Conservation (phyloP, 78 protist species). For the Emiliania huxleyi region DNA sequence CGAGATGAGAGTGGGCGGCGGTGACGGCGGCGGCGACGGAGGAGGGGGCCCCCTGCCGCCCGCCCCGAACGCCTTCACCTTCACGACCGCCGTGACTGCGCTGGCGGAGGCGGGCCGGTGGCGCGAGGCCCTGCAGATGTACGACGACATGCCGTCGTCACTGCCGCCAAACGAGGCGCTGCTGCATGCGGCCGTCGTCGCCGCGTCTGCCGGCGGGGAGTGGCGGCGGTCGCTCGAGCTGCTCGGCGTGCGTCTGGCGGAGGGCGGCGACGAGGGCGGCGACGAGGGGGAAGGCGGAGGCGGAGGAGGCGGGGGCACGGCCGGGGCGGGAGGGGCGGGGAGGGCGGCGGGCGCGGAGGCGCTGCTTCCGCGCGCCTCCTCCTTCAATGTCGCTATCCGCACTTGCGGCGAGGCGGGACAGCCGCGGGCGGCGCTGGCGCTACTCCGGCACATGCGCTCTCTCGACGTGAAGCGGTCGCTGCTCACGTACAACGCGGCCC, state of each 20-base stretch:
- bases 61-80: constrained; percentile 1
- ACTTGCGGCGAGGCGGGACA: not conserved
- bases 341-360: not conserved
- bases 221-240: not conserved
- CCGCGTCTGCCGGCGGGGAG: not conserved
- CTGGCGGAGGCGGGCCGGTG: not conserved
- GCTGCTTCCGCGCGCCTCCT: not conserved
- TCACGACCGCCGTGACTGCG: not conserved
- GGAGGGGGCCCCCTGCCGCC: not conserved
- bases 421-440: not conserved
- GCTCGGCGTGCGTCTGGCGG: constrained; percentile 15
- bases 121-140: not conserved
- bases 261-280: too few relatives aligned
- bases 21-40: not conserved
- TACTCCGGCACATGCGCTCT: not conserved
- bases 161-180: not conserved
- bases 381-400: constrained; percentile 2
- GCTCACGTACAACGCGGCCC: not conserved
- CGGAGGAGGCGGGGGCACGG: too few relatives aligned
- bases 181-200: not conserved
- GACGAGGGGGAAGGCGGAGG: too few relatives aligned
- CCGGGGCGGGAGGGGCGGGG: not conserved
- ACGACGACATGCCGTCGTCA: not conserved
- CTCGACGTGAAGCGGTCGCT: not conserved
- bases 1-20: not conserved